Conservation (phyloP, 2,329 filamentous ascomycete species). For the Colletotrichum graminicola region DNA sequence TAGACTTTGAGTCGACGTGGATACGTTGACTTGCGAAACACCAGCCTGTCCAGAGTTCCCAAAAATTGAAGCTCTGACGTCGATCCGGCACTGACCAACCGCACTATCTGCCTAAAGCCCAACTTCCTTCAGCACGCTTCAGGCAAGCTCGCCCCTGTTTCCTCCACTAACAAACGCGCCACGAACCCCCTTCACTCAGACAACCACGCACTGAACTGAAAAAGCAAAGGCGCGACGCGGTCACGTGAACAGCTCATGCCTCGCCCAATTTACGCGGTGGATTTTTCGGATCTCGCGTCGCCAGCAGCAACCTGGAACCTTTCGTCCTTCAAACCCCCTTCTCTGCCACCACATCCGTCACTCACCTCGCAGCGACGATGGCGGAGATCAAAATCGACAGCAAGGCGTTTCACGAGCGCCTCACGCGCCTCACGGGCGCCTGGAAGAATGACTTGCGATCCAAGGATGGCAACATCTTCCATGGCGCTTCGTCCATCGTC, state of each 20-base stretch:
- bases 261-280: constrained; percentile 56
- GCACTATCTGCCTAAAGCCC: background rate
- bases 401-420: constrained; percentile 91
- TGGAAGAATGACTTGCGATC: constrained; percentile 98
- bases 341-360: constrained; percentile 33
- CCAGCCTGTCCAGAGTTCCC: background rate
- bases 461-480: constrained; percentile 79
- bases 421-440: constrained; percentile 85
- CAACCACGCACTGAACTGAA: background rate
- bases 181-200: background rate
- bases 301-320: constrained; percentile 38
- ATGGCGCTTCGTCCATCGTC: constrained; percentile 86
- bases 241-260: constrained; percentile 52
- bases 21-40: background rate
- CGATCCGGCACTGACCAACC: background rate
- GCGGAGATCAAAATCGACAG: constrained; percentile 95
- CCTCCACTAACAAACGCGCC: constrained; percentile 11
- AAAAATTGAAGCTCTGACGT: constrained; percentile 16
- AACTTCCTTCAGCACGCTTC: constrained; percentile 19
- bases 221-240: constrained; percentile 21
- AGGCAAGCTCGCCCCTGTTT: constrained; percentile 20
- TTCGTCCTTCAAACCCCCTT: constrained; percentile 30
- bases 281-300: constrained; percentile 59
- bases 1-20: background rate
- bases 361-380: constrained; percentile 62